Evolutionary conservation across 352 stramenopile genomes (phyloP).

Genomic region (Pythium biforme): DNA sequence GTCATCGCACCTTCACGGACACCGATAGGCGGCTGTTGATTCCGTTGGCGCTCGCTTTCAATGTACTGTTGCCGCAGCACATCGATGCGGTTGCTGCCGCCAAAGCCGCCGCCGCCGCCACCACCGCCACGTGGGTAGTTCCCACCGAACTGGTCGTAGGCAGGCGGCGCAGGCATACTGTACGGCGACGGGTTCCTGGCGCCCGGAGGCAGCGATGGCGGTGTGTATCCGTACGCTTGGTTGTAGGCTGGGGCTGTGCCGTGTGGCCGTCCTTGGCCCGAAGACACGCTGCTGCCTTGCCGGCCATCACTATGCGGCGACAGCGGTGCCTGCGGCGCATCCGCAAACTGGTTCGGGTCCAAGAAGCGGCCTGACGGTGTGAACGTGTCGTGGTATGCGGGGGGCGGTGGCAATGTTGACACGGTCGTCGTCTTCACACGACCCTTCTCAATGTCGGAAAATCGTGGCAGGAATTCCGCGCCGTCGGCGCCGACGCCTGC

Average conservation of each 20-base stretch:
- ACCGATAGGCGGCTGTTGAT: slow-evolving; percentile 29
- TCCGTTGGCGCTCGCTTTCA: slow-evolving; percentile 55
- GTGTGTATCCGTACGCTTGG: not conserved
- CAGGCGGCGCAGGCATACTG: slow-evolving; percentile 39
- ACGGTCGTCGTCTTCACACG: slow-evolving; percentile 29
- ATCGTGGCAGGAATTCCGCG: slow-evolving; percentile 23
- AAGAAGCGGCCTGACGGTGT: slow-evolving; percentile 29
- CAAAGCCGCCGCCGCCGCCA: not conserved
- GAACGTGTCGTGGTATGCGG: slow-evolving; percentile 42
- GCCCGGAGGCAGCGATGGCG: slow-evolving; percentile 2
- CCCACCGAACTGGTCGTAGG: slow-evolving; percentile 31
- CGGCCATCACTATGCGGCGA: slow-evolving; percentile 25
- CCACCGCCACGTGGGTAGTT: not conserved
- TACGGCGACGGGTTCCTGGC: not conserved
- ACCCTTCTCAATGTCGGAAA: slow-evolving; percentile 44
- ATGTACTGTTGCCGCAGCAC: slow-evolving; percentile 72
- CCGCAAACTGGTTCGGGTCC: slow-evolving; percentile 4
- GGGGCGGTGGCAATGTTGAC: slow-evolving; percentile 31
- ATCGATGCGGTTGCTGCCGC: slow-evolving; percentile 23
- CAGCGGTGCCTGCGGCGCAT: not conserved
- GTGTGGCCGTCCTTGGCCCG: slow-evolving; percentile 6
- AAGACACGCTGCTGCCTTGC: slow-evolving; percentile 24
- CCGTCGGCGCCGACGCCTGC: slow-evolving; percentile 1
- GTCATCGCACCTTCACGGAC: slow-evolving; percentile 36
- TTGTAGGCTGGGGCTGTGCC: not conserved